A percentile compares a stretch with the other conserved stretches of the same genome.
Conservation (phyloP, 2,329 filamentous ascomycete species). For the Ophiostoma novo-ulmi region DNA sequence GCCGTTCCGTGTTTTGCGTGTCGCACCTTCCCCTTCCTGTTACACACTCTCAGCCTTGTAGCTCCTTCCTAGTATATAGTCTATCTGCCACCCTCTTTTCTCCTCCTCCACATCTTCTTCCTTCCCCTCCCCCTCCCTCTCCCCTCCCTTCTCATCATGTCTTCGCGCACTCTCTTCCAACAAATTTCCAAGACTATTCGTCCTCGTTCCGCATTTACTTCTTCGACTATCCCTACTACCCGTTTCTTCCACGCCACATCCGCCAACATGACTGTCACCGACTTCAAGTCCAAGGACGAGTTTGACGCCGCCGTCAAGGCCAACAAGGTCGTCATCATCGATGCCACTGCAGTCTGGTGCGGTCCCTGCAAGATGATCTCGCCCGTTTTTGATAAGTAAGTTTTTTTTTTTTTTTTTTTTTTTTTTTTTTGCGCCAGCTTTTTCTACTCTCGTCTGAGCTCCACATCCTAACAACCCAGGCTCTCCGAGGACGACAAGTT, state of each 20-base stretch:
- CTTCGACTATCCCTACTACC: not conserved
- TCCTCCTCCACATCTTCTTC: not conserved
- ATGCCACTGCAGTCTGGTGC: slow-evolving; percentile 89
- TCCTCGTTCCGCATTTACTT: not conserved
- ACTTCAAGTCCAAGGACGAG: slow-evolving; percentile 25
- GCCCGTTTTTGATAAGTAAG: slow-evolving; percentile 64
- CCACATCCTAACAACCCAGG: slow-evolving; percentile 36
- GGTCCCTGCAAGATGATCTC: slow-evolving; percentile 91
- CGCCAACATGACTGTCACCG: slow-evolving; percentile 25
- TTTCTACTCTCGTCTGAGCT: not conserved
- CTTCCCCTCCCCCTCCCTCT: no score
- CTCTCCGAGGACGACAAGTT: slow-evolving; percentile 47
- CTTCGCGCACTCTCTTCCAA: not conserved
- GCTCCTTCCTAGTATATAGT: slow-evolving; percentile 5
- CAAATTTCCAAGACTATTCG: not conserved
- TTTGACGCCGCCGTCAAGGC: slow-evolving; percentile 38
- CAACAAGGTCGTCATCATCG: slow-evolving; percentile 62
- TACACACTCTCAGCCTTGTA: slow-evolving; percentile 8
- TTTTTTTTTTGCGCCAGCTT: not conserved
- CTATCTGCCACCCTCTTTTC: not conserved
- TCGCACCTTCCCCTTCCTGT: slow-evolving; percentile 11
- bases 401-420: not conserved
- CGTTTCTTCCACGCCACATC: slow-evolving; percentile 25
- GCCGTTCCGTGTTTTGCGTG: not conserved
- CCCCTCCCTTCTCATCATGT: not conserved